Evolutionary conservation across 2,329 filamentous ascomycete species (phyloP), one percentile per base, ranked within the genome.

Genomic region (Coniochaeta pulveracea): DNA sequence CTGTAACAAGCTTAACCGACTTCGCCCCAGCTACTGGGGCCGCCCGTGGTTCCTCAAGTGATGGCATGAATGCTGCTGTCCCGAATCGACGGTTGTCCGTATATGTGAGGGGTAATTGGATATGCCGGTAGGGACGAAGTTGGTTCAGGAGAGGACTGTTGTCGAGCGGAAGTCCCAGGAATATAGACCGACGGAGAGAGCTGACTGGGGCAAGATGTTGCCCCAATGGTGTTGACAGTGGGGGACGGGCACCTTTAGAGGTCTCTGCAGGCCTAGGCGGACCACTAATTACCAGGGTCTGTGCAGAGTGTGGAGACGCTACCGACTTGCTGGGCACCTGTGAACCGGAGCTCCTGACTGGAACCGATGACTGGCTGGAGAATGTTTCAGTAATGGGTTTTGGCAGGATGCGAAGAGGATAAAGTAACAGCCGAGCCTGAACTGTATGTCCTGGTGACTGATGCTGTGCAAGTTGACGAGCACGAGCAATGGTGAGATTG

Each of bases 1-100:
- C 81, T 21, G 84, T 76, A 43, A 85, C 43, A 27, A 55, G 47
- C 46, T 59, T 53, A 28, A 58, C 54, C 42, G 43, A 43, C 22
- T 40, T 37, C 37, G 45, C 45, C 39, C 43, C 45, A 38, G 40
- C 37, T 31, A 43, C 33, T 28, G 44, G 35, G 19, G 24, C 25
- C 12, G 26, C 29, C 27, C 28, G 19, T 6, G 27, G 28, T 16
- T 22, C 29, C 14, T 23, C 24, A 19, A 22, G 29, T 10, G 30
- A 24, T 29, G 24, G 31, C 26, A 32, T 27, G 34, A 32, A 22
- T 23, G 25, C 34, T 31, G n/a, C 12, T 11, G 26, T 21, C 29
- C 18, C n/a, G 26, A 19, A 19, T 19, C 19, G 17, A 17, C 12
- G 29, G 10, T 33, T 12, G 16, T 14, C 19, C 14, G 21, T 11